phyloP scores from a whole-genome alignment of 2,329 filamentous ascomycete genomes.

The Rhinocladiella similis region DNA sequence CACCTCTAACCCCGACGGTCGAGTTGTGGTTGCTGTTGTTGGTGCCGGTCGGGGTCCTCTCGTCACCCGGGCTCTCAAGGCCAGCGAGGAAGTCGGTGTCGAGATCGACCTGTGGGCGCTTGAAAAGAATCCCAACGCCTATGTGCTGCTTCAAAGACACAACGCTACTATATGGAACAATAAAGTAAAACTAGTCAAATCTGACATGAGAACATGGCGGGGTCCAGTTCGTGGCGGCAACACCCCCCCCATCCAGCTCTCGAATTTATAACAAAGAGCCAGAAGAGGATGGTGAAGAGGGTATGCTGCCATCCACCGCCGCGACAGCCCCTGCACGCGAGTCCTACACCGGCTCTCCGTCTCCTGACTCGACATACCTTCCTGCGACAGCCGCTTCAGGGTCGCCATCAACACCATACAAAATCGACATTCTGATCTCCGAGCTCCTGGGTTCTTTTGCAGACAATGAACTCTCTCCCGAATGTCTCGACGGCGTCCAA shows the following conservation, averaged over 20 bases:
- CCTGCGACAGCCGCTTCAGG: conserved; percentile 12
- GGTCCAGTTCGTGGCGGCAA: conserved; percentile 57
- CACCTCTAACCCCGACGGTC: conserved; percentile 68
- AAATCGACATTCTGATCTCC: conserved; percentile 85
- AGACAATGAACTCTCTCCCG: conserved; percentile 94
- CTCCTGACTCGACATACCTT: conserved; percentile 41
- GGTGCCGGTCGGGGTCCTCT: conserved; percentile 91
- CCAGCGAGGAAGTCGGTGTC: conserved; percentile 73
- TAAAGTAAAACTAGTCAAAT: conserved; percentile 84
- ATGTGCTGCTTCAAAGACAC: conserved; percentile 84
- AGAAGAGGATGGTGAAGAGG: too few species aligned
- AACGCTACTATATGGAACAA: conserved; percentile 80
- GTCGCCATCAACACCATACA: conserved; percentile 33
- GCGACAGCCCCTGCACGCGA: conserved; percentile 26
- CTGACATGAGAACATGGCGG: conserved; percentile 95
- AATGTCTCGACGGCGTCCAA: conserved; percentile 94
- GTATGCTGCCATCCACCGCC: too few species aligned
- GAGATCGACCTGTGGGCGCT: conserved; percentile 82
- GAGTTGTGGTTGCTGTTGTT: conserved; percentile 84
- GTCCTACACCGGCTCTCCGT: conserved; percentile 48
- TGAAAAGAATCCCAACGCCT: conserved; percentile 98
- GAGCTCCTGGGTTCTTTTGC: conserved; percentile 94
- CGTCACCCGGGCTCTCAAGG: conserved; percentile 81
- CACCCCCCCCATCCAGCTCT: conserved; percentile 17
- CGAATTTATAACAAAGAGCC: conserved; percentile 20